phyloP scores from a whole-genome alignment of 306 rosid species.

The Medicago lupulina region DNA sequence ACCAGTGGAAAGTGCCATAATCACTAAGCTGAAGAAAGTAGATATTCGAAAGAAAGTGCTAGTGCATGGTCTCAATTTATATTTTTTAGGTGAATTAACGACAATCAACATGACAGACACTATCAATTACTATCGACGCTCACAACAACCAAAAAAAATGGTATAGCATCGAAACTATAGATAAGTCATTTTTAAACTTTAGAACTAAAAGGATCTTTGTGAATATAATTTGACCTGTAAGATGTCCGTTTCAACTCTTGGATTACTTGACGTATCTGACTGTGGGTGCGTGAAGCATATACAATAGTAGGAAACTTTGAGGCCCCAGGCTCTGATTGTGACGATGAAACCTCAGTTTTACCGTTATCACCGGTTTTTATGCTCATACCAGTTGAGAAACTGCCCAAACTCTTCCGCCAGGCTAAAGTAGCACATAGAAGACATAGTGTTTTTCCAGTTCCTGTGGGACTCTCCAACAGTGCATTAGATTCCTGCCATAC shows the following conservation, averaged over 20 bases:
- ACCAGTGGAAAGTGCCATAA: neutral
- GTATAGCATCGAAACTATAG: slow-evolving; percentile 1
- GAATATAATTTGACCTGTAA: slow-evolving; percentile 67
- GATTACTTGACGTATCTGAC: slow-evolving; percentile 97
- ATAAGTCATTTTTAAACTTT: slow-evolving; percentile 26
- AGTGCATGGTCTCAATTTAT: slow-evolving; percentile 10
- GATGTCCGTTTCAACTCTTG: slow-evolving; percentile 82
- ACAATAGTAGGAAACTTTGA: slow-evolving; percentile 65
- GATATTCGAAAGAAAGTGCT: neutral
- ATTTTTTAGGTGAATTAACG: neutral
- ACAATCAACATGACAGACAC: slow-evolving; percentile 7
- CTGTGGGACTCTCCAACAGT: slow-evolving; percentile 95
- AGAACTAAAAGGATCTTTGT: neutral
- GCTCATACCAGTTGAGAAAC: slow-evolving; percentile 67
- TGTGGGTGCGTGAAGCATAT: slow-evolving; percentile 94
- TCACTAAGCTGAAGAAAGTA: slow-evolving; percentile 21
- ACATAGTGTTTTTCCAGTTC: slow-evolving; percentile 96
- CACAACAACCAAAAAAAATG: slow-evolving; percentile 21
- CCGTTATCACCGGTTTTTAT: slow-evolving; percentile 49
- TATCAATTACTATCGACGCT: neutral
- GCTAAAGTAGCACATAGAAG: slow-evolving; percentile 95
- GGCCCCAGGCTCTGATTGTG: slow-evolving; percentile 51
- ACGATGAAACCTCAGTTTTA: slow-evolving; percentile 39
- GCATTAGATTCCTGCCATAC: slow-evolving; percentile 78
- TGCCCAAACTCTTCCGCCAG: slow-evolving; percentile 92